Evolutionary conservation across 163 green algal genomes (phyloP).

Genomic region (Coccomyxa subellipsoidea): DNA sequence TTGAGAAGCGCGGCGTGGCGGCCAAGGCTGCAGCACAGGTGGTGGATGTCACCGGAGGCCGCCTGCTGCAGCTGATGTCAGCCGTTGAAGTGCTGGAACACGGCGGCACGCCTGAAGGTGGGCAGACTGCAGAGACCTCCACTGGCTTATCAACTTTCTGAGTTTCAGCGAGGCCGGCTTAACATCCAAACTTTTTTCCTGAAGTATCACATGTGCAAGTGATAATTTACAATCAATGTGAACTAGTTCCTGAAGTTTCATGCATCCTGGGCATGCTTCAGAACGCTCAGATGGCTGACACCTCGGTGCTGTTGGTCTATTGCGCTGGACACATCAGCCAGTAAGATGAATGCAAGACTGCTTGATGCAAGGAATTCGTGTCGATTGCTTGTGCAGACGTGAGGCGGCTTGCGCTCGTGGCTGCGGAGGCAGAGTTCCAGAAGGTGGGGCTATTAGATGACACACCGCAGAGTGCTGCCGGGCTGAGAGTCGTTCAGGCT

Average conservation of each 20-base stretch:
- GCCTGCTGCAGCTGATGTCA: background rate
- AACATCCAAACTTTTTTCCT: too few relatives aligned
- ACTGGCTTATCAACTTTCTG: too few relatives aligned
- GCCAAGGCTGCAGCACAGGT: background rate
- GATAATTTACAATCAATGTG: background rate
- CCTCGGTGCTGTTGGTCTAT: background rate
- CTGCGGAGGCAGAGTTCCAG: background rate
- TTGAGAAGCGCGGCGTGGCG: background rate
- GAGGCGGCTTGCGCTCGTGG: background rate
- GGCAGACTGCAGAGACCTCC: too few relatives aligned
- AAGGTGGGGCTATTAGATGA: background rate
- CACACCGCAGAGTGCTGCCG: background rate
- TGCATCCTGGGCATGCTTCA: too few relatives aligned
- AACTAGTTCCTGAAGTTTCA: background rate
- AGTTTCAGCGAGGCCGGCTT: too few relatives aligned
- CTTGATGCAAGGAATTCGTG: background rate
- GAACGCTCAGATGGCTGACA: too few relatives aligned
- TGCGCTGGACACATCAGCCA: background rate
- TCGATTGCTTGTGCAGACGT: background rate
- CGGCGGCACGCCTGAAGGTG: background rate
- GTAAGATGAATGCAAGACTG: background rate
- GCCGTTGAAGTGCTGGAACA: background rate
- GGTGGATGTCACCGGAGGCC: constrained; percentile 4
- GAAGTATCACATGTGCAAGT: too few relatives aligned
- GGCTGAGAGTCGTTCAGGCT: background rate